Evolutionary conservation across 2,329 filamentous ascomycete species (phyloP).

Genomic region (Colletotrichum higginsianum): DNA sequence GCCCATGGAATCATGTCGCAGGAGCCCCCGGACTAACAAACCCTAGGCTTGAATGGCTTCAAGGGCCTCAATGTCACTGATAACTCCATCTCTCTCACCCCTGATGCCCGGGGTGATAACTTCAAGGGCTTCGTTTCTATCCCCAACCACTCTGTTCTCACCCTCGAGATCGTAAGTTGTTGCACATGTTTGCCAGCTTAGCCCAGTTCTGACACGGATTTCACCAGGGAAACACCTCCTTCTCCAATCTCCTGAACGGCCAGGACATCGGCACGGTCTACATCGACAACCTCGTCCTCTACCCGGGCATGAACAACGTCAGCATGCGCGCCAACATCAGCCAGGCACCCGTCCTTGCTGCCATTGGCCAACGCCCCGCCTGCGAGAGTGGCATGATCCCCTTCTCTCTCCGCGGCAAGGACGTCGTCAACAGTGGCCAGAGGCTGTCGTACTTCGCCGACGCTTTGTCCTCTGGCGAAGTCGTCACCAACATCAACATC

Average conservation of each 20-base stretch:
- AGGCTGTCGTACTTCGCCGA: conserved; percentile 69
- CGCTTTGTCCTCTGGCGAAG: conserved; percentile 66
- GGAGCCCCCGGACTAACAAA: conserved; percentile 31
- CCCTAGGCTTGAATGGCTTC: conserved; percentile 67
- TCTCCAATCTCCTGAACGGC: conserved; percentile 70
- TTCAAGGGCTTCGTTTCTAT: conserved; percentile 73
- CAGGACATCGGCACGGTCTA: conserved; percentile 68
- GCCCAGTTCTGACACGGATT: conserved; percentile 6
- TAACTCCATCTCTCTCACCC: conserved; percentile 61
- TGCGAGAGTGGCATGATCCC: conserved; percentile 70
- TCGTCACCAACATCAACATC: conserved; percentile 68
- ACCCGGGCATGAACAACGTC: conserved; percentile 71
- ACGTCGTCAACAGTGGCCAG: conserved; percentile 66
- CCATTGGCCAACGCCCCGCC: conserved; percentile 59
- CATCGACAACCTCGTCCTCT: conserved; percentile 71
- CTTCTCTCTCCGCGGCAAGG: conserved; percentile 67
- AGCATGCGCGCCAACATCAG: conserved; percentile 68
- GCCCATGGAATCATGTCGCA: neutral
- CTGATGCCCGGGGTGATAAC: conserved; percentile 66
- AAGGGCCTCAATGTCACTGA: conserved; percentile 67
- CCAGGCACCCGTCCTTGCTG: conserved; percentile 63
- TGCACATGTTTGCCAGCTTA: neutral
- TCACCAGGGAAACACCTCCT: conserved; percentile 72
- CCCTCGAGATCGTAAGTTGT: conserved; percentile 72
- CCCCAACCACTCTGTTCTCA: conserved; percentile 75